A percentile compares a stretch with the other conserved stretches of the same genome.
Evolutionary conservation across 2,329 filamentous ascomycete species (phyloP).

Genomic region (Penicillium expansum): DNA sequence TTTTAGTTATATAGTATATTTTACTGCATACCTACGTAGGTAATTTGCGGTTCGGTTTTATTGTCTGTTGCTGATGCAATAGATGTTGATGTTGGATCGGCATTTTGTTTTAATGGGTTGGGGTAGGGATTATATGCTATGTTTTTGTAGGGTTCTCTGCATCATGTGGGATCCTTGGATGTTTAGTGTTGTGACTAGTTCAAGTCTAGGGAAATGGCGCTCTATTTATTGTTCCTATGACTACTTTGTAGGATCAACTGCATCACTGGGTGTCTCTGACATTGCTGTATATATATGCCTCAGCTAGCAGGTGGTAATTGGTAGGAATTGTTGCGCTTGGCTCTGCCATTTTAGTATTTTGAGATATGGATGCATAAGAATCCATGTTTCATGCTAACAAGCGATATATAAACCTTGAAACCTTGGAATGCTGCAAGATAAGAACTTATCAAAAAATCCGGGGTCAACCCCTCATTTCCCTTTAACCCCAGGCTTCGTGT

Average conservation of each 20-base stretch:
- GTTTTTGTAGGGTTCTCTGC: not conserved
- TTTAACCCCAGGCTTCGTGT: constrained; percentile 5
- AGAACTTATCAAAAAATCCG: constrained; percentile 18
- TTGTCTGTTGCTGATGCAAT: not conserved
- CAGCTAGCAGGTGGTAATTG: not conserved
- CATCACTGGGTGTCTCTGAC: not conserved
- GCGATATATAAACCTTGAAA: not conserved
- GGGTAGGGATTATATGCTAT: not conserved
- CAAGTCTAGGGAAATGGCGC: not conserved
- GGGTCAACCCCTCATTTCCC: constrained; percentile 11
- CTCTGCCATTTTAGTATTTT: not conserved
- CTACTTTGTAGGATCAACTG: not conserved
- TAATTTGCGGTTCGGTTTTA: not conserved
- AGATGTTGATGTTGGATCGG: not conserved
- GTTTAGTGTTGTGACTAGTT: not conserved
- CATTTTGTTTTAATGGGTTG: not conserved
- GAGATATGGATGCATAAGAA: not conserved
- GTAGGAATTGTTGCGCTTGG: not conserved
- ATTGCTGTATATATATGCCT: not conserved
- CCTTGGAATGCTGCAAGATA: constrained; percentile 1
- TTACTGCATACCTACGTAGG: not conserved
- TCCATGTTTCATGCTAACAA: not conserved
- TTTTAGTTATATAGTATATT: constrained; percentile 36
- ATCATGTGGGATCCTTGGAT: not conserved
- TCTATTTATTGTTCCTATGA: not conserved